Evolutionary conservation across 2,329 filamentous ascomycete genomes (phyloP), one percentile per base, ranked within the genome.

Genomic region (Xylariaceae sp.): DNA sequence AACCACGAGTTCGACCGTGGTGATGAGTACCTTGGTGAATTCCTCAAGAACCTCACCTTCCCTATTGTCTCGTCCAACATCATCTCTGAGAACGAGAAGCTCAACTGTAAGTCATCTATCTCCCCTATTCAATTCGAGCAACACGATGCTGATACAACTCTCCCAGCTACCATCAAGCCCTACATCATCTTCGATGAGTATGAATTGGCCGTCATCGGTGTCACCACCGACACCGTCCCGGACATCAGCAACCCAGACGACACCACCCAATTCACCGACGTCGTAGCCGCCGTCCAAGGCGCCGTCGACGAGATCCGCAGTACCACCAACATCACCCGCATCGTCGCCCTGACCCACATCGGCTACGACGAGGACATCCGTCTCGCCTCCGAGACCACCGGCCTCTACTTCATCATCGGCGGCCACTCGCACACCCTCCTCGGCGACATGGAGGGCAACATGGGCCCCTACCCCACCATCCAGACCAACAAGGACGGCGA

Each of bases 1-100:
- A 88, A 87, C 73, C 84, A 87, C 66, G 85, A 88, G 70, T 88
- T 85, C 69, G 86, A 88, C 65, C 81, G 78, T 4, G 85, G 85
- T 45, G 84, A 87, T 59, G 83, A 86, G 56, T 73, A 80, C 70
- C 77, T 88, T 0, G 86, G 83, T 49, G 76, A 80, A 30, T 88
- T 88, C 67, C 71, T 88, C 42, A 72, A 78, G 55, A 88, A 87
- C 67, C 70, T 88, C 57, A 87, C 83, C 0, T 88, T 88, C 68
- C 85, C 86, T 2, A 75, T 88, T 60, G 74, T 88, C 45, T 83
- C 82, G 17, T 83, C 84, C 64, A 88, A 88, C 64, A 80, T 88
- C 64, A 73, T 81, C 60, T 86, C 83, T n/a, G 77, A 80, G 59
- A 79, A 88, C 64, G 73, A 79, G 56, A 77, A 79, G 18, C 74